These are phyloP conservation scores for Pezicula radicicola DNA, from an alignment of 2,329 filamentous ascomycete species.

Conservation along the genomic window DNA sequence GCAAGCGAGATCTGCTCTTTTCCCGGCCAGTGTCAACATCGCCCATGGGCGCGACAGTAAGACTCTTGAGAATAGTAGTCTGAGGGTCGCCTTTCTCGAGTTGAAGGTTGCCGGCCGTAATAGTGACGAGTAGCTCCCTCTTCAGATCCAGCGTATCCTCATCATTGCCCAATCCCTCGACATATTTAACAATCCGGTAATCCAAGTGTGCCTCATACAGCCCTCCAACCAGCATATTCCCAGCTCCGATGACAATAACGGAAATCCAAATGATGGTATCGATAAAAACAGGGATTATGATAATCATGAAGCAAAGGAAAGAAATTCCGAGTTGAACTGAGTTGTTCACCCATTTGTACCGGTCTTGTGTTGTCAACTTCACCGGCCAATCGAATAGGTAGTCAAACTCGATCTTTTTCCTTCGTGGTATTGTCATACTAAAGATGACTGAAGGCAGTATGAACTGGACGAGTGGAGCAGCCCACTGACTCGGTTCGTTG, in stretches of 20 bases:
- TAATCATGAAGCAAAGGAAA: constrained; percentile 9
- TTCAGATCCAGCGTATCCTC: constrained; percentile 12
- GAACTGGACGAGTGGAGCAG: constrained; percentile 32
- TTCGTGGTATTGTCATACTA: constrained; percentile 32
- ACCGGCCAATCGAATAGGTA: constrained; percentile 22
- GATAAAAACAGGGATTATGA: constrained; percentile 5
- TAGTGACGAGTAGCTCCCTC: constrained; percentile 13
- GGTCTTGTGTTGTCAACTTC: neutral
- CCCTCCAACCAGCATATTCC: constrained; percentile 12
- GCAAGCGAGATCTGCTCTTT: constrained; percentile 17
- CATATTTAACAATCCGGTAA: constrained; percentile 10
- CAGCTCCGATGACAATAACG: constrained; percentile 13
- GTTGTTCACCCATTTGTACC: neutral
- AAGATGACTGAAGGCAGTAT: constrained; percentile 33
- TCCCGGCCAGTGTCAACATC: neutral
- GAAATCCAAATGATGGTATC: constrained; percentile 16
- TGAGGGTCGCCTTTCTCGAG: constrained; percentile 9
- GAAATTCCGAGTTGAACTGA: constrained; percentile 8
- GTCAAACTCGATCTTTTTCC: constrained; percentile 27
- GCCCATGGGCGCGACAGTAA: neutral
- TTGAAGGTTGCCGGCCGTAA: constrained; percentile 13
- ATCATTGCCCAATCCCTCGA: constrained; percentile 3
- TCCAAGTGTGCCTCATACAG: constrained; percentile 12
- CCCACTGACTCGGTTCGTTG: constrained; percentile 27
- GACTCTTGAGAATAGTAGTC: constrained; percentile 4